A percentile compares a stretch with the other conserved stretches of the same genome.
Evolutionary conservation across 1,284 basidiomycete genomes (phyloP).

Genomic region (Trametes sp.): DNA sequence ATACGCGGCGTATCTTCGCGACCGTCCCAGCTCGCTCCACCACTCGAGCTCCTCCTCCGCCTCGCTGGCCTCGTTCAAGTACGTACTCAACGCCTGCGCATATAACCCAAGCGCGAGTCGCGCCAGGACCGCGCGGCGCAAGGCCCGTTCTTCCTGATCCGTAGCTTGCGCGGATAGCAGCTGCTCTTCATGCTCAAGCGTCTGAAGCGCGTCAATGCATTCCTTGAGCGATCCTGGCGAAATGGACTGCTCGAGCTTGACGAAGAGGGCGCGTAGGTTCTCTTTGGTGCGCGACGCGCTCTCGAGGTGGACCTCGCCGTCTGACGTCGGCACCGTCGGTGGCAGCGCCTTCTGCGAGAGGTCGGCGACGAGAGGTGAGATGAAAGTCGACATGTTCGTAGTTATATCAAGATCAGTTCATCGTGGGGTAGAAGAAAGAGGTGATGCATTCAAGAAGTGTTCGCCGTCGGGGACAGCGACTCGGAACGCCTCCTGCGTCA

Average conservation of each 20-base stretch:
- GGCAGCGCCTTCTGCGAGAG: constrained; percentile 35
- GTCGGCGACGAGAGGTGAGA: constrained; percentile 41
- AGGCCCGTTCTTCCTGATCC: constrained; percentile 39
- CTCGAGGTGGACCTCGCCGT: constrained; percentile 8
- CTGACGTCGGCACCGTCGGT: constrained; percentile 18
- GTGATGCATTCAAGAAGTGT: no score
- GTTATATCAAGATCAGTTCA: constrained; percentile 12
- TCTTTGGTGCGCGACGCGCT: constrained; percentile 30
- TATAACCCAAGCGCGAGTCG: constrained; percentile 66
- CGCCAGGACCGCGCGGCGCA: constrained; percentile 45
- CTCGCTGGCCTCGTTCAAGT: constrained; percentile 65
- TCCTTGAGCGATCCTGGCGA: constrained; percentile 27
- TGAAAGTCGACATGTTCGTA: constrained; percentile 40
- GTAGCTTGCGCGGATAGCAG: constrained; percentile 20
- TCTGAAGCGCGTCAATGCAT: constrained; percentile 36
- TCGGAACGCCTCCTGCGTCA: constrained; percentile 19
- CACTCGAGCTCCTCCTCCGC: constrained; percentile 77
- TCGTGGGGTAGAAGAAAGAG: not conserved
- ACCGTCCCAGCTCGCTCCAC: constrained; percentile 75
- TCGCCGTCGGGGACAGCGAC: not conserved
- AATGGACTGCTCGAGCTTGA: constrained; percentile 38
- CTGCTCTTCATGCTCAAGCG: constrained; percentile 30
- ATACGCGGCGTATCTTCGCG: constrained; percentile 54
- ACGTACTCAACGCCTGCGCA: constrained; percentile 61
- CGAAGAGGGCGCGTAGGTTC: constrained; percentile 38